Evolutionary conservation across 768 basidiomycete species (phyloP).

Genomic region (Mycena venus): DNA sequence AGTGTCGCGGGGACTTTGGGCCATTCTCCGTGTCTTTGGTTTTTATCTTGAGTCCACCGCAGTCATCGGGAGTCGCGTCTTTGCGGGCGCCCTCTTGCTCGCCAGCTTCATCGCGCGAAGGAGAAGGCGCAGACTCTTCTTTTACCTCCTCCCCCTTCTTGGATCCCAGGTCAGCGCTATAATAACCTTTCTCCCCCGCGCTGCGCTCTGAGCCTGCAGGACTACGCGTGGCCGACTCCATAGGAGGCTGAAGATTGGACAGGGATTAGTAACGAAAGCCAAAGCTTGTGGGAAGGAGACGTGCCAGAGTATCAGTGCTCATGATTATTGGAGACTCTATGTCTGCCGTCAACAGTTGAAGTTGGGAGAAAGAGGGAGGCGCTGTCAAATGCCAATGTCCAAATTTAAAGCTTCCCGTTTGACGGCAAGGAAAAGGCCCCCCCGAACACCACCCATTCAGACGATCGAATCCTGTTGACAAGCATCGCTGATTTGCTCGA

Average conservation of each 20-base stretch:
- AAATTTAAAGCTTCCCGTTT: not conserved
- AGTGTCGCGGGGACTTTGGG: not conserved
- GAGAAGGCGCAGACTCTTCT: not conserved
- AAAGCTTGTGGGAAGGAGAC: not conserved
- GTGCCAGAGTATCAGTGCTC: not conserved
- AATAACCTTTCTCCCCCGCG: constrained; percentile 17
- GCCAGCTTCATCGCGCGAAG: not conserved
- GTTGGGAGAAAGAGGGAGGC: not conserved
- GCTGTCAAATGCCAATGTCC: not conserved
- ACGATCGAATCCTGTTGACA: too few species aligned
- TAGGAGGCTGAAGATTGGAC: not conserved
- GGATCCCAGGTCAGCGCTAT: not conserved
- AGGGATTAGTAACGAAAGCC: not conserved
- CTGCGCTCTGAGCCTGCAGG: not conserved
- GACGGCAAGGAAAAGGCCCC: too few species aligned
- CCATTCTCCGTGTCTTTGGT: not conserved
- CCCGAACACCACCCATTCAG: too few species aligned
- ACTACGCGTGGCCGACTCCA: constrained; percentile 14
- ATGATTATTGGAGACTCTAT: not conserved
- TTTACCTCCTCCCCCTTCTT: not conserved
- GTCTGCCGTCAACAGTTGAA: not conserved
- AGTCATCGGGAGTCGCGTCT: not conserved
- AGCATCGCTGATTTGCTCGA: too few species aligned
- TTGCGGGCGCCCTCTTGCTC: not conserved
- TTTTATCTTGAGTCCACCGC: constrained; percentile 5